Base-by-base conservation (phyloP, 257 asterid genomes). In the Solanum medicagineum region DNA sequence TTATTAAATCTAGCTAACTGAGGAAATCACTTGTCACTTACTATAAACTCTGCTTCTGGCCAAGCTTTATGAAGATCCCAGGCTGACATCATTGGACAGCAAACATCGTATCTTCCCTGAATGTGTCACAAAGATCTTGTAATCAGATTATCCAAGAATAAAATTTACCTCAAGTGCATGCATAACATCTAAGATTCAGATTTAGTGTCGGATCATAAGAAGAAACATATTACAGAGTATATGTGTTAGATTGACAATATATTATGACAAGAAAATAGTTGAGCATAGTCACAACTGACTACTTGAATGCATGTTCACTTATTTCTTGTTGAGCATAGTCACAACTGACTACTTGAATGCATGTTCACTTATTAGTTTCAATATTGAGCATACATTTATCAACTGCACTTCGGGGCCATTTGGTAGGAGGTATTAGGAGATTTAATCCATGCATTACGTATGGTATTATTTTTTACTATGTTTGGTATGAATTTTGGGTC, bases 21-120 rank as follows among this genome's bases (percentile, higher is more conserved):
- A 80, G 70, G 42, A 49, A 75, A 63, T 68, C 32, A 88, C 5
- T 51, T 51, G n/a, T 62, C 80, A 62, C 96, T 89, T 92, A 96
- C 99, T 73, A 88, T 87, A 77, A 96, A 91, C 88, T 93, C 97
- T 85, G 99, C 98, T 85, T 93, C 98, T 0, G 98, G 99, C 99
- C 98, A 96, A 87, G 94, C 98, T 89, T 94, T 96, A 83, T 95
- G 99, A 87, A 96, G 98, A 93, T 96, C 98, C 99, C 99, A 96
- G 9, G 99, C 99, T 24, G 99, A 96, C 97, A 93, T 95, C 93
- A 95, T 86, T 77, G 99, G 98, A 81, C 98, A 96, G 88, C 98
- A 94, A 81, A 91, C 93, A 86, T 96, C 99, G 60, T 96, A 95
- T 86, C 98, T 89, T 90, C 99, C 99, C 99, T 96, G 94, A 89